Base-by-base conservation (phyloP, 1,284 basidiomycete species). In the Pisolithus thermaeus region DNA sequence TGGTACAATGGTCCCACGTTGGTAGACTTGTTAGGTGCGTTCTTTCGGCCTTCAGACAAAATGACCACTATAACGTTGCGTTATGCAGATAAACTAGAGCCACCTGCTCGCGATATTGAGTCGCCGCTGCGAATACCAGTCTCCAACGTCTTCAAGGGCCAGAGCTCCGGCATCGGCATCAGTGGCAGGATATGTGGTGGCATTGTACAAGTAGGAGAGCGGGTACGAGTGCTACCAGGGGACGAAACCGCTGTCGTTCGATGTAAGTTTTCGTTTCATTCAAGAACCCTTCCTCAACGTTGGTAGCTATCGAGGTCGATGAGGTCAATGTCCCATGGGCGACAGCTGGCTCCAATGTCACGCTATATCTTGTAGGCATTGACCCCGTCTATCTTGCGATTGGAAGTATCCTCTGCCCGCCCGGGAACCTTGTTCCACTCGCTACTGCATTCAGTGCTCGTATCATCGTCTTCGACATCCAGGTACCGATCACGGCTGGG, bases 141-240 rank as follows among this genome's bases (percentile, higher is more conserved):
- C 20, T 90, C 92, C 12, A 99, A 99, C 66, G 92, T 98, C 3
- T 99, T 97, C 79, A 93, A 87, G 68, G 90, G 90, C 23, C 83
- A 88, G 61, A 82, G 87, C 7, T 84, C 90, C 4, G 91, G 91
- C 16, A 81, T 84, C 1, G 90, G 86, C 1, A 84, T 97, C 0
- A 82, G 87, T 23, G 97, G 96, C n/a, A 76, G 95, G 35, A 73
- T 99, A 32, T 89, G 87, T 53, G 84, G 85, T 42, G 96, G 96
- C 11, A 75, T 98, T 25, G 78, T 98, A 1, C 94, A 97, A 69
- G 87, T 95, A 7, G 96, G 97, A 4, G 96, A 99, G 69, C 76
- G 81, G 25, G 60, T 99, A 23, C 78, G 92, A 32, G 83, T 93
- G 36, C 73, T 97, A 0, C 97, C 97, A 0, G 97, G 96, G 4